These are phyloP conservation scores for Candida sanyiensis DNA, from an alignment of 805 yeast species.

Conservation along the genomic window DNA sequence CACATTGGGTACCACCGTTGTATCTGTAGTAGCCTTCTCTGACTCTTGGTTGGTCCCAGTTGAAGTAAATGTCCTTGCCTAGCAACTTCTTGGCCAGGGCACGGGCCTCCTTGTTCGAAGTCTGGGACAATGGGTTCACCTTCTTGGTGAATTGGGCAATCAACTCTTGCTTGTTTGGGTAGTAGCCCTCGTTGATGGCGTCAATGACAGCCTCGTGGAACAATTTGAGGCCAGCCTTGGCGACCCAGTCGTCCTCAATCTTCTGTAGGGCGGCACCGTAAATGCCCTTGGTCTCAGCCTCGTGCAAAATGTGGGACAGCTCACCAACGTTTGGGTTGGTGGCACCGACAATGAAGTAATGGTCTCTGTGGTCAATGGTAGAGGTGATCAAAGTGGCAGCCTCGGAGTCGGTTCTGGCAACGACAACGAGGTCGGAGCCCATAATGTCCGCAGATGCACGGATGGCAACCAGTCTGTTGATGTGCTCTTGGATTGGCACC, in stretches of 20 bases:
- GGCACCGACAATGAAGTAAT: slow-evolving; percentile 83
- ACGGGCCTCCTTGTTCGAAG: slow-evolving; percentile 77
- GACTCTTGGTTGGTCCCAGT: slow-evolving; percentile 94
- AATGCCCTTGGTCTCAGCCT: slow-evolving; percentile 72
- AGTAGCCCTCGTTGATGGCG: slow-evolving; percentile 57
- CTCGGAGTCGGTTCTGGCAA: slow-evolving; percentile 96
- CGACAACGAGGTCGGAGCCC: slow-evolving; percentile 78
- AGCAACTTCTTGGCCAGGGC: slow-evolving; percentile 65
- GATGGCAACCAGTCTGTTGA: slow-evolving; percentile 87
- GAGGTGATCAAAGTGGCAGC: slow-evolving; percentile 94
- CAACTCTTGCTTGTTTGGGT: slow-evolving; percentile 55
- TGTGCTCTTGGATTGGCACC: slow-evolving; percentile 96
- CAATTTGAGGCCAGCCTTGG: slow-evolving; percentile 76
- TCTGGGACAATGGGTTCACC: slow-evolving; percentile 70
- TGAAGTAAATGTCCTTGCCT: slow-evolving; percentile 80
- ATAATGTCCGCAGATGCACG: slow-evolving; percentile 93
- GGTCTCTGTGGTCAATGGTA: slow-evolving; percentile 92
- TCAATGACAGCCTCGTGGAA: slow-evolving; percentile 90
- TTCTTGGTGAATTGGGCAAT: slow-evolving; percentile 58
- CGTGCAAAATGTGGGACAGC: slow-evolving; percentile 69
- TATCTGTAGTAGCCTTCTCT: slow-evolving; percentile 97
- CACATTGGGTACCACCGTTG: slow-evolving; percentile 92
- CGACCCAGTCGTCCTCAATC: slow-evolving; percentile 78
- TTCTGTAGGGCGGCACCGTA: slow-evolving; percentile 64
- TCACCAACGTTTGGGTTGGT: slow-evolving; percentile 79